phyloP scores from a whole-genome alignment of 192 early-diverging fungal species.

The Powellomyces hirtus region DNA sequence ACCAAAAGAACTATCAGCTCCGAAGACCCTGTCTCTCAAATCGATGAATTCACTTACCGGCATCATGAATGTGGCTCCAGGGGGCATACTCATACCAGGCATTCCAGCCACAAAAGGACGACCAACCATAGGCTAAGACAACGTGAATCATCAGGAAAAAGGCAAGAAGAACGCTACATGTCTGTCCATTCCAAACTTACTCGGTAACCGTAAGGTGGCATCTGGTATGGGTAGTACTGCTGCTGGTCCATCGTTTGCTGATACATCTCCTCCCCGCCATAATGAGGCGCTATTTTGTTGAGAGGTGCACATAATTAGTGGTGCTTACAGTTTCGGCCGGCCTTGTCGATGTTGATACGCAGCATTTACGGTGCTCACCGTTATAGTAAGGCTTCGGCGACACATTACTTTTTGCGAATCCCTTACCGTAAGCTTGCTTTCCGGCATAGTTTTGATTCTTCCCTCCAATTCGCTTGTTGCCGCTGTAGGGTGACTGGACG shows the following conservation, averaged over 20 bases:
- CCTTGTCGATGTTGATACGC: no score
- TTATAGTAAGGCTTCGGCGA: no score
- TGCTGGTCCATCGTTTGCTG: background rate
- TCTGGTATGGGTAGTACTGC: background rate
- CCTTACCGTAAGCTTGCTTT: conserved; percentile 16
- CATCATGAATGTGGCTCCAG: conserved; percentile 20
- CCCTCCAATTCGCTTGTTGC: conserved; percentile 1
- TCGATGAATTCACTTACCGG: background rate
- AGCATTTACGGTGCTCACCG: no score
- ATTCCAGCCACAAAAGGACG: conserved; percentile 21
- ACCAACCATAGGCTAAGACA: conserved; percentile 15
- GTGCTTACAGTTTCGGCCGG: no score
- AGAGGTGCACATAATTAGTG: no score
- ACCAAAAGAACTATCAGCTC: background rate
- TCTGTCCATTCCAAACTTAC: conserved; percentile 2
- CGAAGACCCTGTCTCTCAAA: background rate
- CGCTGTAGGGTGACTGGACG: conserved; percentile 9
- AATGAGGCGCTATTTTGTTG: conserved; percentile 5
- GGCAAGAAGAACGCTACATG: background rate
- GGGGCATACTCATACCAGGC: conserved; percentile 23
- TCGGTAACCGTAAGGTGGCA: conserved; percentile 20
- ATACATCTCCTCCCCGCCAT: conserved; percentile 21
- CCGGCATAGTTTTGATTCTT: background rate
- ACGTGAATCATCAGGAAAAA: background rate
- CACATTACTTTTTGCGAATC: background rate